phyloP scores from a whole-genome alignment of 352 stramenopile species.

The Phytopythium montanum region DNA sequence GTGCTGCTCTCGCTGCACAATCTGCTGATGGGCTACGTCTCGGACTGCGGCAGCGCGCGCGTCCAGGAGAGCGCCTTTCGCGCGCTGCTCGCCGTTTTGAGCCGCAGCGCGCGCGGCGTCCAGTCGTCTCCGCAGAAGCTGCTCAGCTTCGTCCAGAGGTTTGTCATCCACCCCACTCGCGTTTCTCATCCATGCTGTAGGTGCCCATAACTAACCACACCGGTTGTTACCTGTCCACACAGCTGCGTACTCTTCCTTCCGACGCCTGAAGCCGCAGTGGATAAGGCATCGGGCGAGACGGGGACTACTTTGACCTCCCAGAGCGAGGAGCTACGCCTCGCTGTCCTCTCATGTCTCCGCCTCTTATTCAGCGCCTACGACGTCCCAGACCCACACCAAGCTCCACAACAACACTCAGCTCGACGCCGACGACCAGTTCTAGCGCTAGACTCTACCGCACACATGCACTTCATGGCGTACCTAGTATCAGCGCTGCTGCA shows the following conservation, averaged over 20 bases:
- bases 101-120: slow-evolving; percentile 12
- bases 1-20: slow-evolving; percentile 62
- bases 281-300: background rate
- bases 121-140: slow-evolving; percentile 14
- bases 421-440: slow-evolving; percentile 6
- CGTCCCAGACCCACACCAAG: background rate
- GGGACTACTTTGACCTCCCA: slow-evolving; percentile 11
- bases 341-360: slow-evolving; percentile 40
- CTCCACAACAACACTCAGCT: slow-evolving; percentile 2
- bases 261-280: slow-evolving; percentile 19
- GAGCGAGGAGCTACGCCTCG: slow-evolving; percentile 58
- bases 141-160: slow-evolving; percentile 49
- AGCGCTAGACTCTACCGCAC: slow-evolving; percentile 23
- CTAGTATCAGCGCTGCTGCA: slow-evolving; percentile 56
- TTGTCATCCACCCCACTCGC: background rate
- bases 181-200: background rate
- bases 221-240: background rate
- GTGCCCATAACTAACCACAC: background rate
- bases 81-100: slow-evolving; percentile 9
- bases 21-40: slow-evolving; percentile 35
- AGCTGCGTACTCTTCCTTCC: slow-evolving; percentile 56
- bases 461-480: slow-evolving; percentile 71
- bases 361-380: slow-evolving; percentile 21
- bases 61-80: slow-evolving; percentile 31
- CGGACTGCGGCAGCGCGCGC: slow-evolving; percentile 7